phyloP scores from a whole-genome alignment of 2,329 filamentous ascomycete genomes.

The Elsinoe necatrix region DNA sequence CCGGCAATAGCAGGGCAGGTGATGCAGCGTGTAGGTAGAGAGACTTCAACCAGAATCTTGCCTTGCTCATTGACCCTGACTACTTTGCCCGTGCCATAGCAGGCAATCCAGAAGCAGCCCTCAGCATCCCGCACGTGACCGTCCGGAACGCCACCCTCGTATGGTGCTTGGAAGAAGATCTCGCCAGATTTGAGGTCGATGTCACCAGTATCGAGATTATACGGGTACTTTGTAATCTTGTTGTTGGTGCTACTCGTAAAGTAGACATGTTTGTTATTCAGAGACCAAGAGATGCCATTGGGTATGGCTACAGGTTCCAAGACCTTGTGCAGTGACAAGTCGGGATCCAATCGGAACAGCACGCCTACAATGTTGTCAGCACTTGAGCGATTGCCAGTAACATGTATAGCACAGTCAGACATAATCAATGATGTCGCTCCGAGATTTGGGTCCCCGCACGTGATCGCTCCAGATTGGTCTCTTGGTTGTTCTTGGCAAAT shows the following conservation, averaged over 20 bases:
- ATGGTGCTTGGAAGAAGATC: constrained; percentile 61
- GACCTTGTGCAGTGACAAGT: constrained; percentile 51
- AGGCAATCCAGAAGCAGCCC: constrained; percentile 79
- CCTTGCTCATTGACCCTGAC: constrained; percentile 64
- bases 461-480: background rate
- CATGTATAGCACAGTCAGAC: background rate
- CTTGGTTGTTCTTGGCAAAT: background rate
- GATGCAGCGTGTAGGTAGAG: constrained; percentile 66
- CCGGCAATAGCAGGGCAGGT: constrained; percentile 77
- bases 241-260: constrained; percentile 69
- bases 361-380: constrained; percentile 45
- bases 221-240: constrained; percentile 68
- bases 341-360: constrained; percentile 62
- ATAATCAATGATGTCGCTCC: background rate
- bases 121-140: constrained; percentile 77
- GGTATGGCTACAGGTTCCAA: constrained; percentile 60
- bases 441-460: background rate
- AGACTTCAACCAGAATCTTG: constrained; percentile 63
- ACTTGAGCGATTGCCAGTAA: background rate
- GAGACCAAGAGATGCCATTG: constrained; percentile 76
- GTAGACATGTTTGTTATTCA: constrained; percentile 65
- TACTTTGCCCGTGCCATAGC: constrained; percentile 72
- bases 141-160: constrained; percentile 61
- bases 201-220: constrained; percentile 53
- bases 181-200: constrained; percentile 59